These are phyloP conservation scores for Colletotrichum sp. DNA, from an alignment of 2,329 filamentous ascomycete genomes.

Conservation along the genomic window DNA sequence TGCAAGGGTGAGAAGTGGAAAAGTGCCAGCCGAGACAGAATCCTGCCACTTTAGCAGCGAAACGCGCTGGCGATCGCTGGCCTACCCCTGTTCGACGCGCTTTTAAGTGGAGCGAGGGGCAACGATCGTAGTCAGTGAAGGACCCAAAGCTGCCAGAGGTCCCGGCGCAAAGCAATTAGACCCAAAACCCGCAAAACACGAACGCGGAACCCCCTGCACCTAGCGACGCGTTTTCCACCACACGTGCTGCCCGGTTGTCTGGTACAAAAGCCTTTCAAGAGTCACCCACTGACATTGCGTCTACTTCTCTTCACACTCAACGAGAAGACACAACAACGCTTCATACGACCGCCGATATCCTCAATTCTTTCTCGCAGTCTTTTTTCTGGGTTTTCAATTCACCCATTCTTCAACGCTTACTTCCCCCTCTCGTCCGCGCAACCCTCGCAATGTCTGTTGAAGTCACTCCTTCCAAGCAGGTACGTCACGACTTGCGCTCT, in stretches of 20 bases:
- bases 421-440: background rate
- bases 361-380: constrained; percentile 16
- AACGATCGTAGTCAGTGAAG: background rate
- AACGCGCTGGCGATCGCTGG: constrained; percentile 10
- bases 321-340: background rate
- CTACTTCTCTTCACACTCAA: constrained; percentile 5
- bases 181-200: background rate
- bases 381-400: constrained; percentile 9
- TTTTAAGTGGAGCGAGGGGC: background rate
- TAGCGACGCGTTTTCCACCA: constrained; percentile 13
- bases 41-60: constrained; percentile 9
- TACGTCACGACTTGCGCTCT: constrained; percentile 38
- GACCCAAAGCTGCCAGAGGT: background rate
- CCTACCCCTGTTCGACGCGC: constrained; percentile 8
- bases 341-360: background rate
- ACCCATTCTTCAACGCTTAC: background rate
- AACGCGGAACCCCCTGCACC: constrained; percentile 12
- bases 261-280: constrained; percentile 21
- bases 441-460: constrained; percentile 73
- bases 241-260: constrained; percentile 7
- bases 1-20: constrained; percentile 10
- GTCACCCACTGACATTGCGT: background rate
- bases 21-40: constrained; percentile 1
- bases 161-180: background rate
- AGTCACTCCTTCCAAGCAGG: constrained; percentile 67